Conservation (phyloP, 306 rosid genomes). For the Pachyrhizus erosus region DNA sequence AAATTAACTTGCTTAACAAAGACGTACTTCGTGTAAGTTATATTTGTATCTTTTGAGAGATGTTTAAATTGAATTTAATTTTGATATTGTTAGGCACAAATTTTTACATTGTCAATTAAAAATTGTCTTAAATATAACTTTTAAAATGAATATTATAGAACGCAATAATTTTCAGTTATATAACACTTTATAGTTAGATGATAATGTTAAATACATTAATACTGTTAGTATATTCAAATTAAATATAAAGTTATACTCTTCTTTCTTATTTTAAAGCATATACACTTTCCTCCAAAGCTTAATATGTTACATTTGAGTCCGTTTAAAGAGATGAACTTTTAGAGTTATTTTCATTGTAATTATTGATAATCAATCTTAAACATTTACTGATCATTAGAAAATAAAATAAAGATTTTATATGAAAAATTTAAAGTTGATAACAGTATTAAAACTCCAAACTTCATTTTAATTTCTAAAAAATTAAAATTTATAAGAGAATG, state of each 20-base stretch:
- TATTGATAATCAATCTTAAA: no score
- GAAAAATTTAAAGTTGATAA: not conserved
- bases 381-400: not conserved
- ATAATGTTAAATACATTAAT: no score
- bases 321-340: not conserved
- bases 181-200: not conserved
- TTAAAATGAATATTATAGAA: no score
- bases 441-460: not conserved
- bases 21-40: not conserved
- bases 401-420: not conserved
- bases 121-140: no score
- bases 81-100: not conserved
- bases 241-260: not conserved
- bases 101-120: not conserved
- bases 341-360: no score
- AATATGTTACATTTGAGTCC: not conserved
- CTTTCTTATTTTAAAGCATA: no score
- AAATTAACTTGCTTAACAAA: no score
- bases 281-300: not conserved
- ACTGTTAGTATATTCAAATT: no score
- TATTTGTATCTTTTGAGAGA: no score
- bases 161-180: no score
- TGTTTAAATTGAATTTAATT: not conserved
- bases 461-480: not conserved
- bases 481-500: not conserved